phyloP scores from a whole-genome alignment of 768 basidiomycete species.

The Cystofilobasidium ferigula region DNA sequence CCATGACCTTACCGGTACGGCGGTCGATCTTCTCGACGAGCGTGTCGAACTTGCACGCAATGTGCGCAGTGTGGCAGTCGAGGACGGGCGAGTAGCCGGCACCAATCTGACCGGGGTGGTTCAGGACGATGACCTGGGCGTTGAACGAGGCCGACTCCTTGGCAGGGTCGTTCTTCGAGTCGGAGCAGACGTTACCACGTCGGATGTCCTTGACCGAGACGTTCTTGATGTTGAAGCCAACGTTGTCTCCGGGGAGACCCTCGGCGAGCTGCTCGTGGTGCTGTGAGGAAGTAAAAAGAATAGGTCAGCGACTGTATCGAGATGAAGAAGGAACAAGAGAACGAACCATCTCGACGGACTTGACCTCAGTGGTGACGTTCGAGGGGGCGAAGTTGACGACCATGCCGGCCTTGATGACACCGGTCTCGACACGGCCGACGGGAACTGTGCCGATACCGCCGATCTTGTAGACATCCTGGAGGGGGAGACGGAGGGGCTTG shows the following conservation, averaged over 20 bases:
- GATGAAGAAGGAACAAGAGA: too few species aligned
- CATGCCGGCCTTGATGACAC: constrained; percentile 99
- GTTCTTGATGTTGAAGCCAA: constrained; percentile 40
- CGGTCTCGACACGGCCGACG: constrained; percentile 99
- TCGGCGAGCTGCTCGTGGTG: constrained; percentile 59
- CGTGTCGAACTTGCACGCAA: constrained; percentile 85
- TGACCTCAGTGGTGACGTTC: constrained; percentile 99
- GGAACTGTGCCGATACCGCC: constrained; percentile 99
- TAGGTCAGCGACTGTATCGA: too few species aligned
- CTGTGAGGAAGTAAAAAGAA: too few species aligned
- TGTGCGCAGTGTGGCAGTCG: constrained; percentile 83
- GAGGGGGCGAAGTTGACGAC: constrained; percentile 46
- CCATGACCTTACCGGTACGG: constrained; percentile 87
- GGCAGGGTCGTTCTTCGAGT: constrained; percentile 99
- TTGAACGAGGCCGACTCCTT: constrained; percentile 97
- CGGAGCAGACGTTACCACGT: constrained; percentile 97
- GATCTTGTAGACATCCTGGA: constrained; percentile 99
- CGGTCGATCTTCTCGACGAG: constrained; percentile 99
- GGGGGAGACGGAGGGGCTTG: constrained; percentile 99
- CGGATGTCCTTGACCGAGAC: constrained; percentile 99
- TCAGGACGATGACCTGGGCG: constrained; percentile 99
- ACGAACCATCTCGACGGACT: constrained; percentile 86
- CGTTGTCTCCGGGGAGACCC: constrained; percentile 96
- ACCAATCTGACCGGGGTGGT: constrained; percentile 99
- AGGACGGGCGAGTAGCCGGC: constrained; percentile 98